A percentile compares a stretch with the other conserved stretches of the same genome.
phyloP scores from a whole-genome alignment of 257 asterid species.

The Solanum bulbocastanum region DNA sequence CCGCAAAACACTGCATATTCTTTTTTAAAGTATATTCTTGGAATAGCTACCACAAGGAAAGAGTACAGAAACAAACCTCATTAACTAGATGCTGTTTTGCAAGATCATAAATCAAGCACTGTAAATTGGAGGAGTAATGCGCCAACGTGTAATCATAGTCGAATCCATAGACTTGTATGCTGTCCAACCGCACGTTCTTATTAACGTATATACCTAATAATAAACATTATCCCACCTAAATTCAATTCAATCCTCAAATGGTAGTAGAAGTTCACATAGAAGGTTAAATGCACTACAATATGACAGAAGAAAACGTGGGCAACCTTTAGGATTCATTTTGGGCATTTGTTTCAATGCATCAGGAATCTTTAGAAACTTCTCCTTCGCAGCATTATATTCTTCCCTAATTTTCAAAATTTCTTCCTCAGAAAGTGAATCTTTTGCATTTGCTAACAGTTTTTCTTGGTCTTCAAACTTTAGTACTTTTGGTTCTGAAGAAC shows the following conservation, averaged over 20 bases:
- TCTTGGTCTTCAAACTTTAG: slow-evolving; percentile 33
- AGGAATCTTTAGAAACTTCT: slow-evolving; percentile 58
- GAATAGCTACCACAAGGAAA: neutral
- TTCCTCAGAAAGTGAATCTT: slow-evolving; percentile 22
- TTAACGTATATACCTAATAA: slow-evolving; percentile 73
- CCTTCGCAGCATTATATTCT: slow-evolving; percentile 56
- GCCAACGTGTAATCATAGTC: slow-evolving; percentile 98
- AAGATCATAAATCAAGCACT: slow-evolving; percentile 76
- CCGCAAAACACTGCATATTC: neutral
- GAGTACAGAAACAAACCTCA: slow-evolving; percentile 61
- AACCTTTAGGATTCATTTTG: slow-evolving; percentile 82
- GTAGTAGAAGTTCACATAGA: neutral
- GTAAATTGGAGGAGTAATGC: slow-evolving; percentile 81
- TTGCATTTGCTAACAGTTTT: slow-evolving; percentile 6
- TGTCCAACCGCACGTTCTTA: slow-evolving; percentile 84
- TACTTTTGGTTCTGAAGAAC: slow-evolving; percentile 22
- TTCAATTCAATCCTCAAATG: neutral
- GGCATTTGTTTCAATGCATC: slow-evolving; percentile 65
- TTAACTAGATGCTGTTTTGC: slow-evolving; percentile 85
- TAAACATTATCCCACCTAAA: slow-evolving; percentile 5
- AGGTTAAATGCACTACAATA: neutral
- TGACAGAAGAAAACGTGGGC: neutral
- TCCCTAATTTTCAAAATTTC: slow-evolving; percentile 49
- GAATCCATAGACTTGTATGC: slow-evolving; percentile 81
- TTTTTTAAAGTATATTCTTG: neutral